These are phyloP conservation scores for Fomes fomentarius DNA, from an alignment of 1,284 basidiomycete genomes.

Conservation along the genomic window DNA sequence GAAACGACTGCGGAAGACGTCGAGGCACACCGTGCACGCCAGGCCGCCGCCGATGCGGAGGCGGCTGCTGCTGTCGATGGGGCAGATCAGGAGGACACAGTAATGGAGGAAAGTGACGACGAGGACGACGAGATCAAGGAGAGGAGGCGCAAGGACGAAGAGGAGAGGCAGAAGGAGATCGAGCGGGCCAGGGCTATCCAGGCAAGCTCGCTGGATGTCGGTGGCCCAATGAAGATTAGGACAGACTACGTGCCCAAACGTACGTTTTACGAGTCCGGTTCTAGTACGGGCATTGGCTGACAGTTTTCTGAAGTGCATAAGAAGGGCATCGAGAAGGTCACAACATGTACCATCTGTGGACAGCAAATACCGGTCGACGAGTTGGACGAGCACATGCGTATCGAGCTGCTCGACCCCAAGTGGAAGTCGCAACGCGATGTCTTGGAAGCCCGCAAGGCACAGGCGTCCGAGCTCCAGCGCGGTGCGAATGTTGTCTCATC, in stretches of 20 bases:
- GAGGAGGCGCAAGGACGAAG: conserved; percentile 71
- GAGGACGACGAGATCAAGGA: conserved; percentile 72
- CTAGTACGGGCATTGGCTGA: conserved; percentile 3
- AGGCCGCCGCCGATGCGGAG: conserved; percentile 80
- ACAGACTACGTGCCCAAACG: conserved; percentile 96
- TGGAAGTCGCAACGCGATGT: conserved; percentile 95
- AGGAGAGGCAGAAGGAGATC: conserved; percentile 76
- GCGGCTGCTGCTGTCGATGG: conserved; percentile 72
- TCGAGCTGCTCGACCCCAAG: conserved; percentile 95
- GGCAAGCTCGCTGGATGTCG: conserved; percentile 72
- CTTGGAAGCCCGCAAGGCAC: conserved; percentile 86
- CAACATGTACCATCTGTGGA: conserved; percentile 91
- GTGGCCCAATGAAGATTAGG: conserved; percentile 93
- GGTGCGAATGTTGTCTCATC: conserved; percentile 93
- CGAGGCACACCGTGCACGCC: conserved; percentile 76
- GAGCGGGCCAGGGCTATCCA: conserved; percentile 81
- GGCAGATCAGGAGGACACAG: conserved; percentile 62
- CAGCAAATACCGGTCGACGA: conserved; percentile 95
- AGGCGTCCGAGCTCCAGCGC: conserved; percentile 85
- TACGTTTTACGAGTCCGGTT: conserved; percentile 44
- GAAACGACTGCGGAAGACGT: conserved; percentile 88
- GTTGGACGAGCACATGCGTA: conserved; percentile 97
- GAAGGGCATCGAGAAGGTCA: conserved; percentile 71
- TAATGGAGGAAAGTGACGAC: conserved; percentile 79
- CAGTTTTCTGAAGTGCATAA: conserved; percentile 59